Evolutionary conservation across 1,284 basidiomycete genomes (phyloP).

Genomic region (Puccinia triticina): DNA sequence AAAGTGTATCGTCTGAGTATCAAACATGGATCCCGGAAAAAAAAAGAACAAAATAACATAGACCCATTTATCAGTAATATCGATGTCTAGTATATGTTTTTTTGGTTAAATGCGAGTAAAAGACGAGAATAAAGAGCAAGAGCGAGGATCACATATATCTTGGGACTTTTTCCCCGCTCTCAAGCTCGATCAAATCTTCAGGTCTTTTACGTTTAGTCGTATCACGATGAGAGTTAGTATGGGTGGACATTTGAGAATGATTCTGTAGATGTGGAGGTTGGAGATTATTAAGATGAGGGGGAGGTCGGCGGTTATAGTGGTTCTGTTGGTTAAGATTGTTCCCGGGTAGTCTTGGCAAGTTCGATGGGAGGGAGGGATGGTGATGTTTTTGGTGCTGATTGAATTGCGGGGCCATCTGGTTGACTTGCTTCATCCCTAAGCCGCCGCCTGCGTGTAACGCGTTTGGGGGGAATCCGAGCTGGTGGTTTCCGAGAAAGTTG

Average conservation of each 20-base stretch:
- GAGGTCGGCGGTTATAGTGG: slow-evolving; percentile 13
- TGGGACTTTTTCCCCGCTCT: slow-evolving; percentile 48
- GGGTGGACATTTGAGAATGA: slow-evolving; percentile 63
- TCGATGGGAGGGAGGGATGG: slow-evolving; percentile 47
- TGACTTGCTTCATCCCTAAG: slow-evolving; percentile 19
- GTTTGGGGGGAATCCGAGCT: slow-evolving; percentile 10
- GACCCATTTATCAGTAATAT: too few species aligned
- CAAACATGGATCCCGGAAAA: too few species aligned
- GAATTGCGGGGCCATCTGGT: slow-evolving; percentile 7
- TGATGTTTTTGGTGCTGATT: slow-evolving; percentile 36
- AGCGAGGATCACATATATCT: slow-evolving; percentile 38
- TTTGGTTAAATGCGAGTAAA: not conserved
- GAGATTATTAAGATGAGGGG: slow-evolving; percentile 13
- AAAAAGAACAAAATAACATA: too few species aligned
- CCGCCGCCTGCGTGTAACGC: slow-evolving; percentile 23
- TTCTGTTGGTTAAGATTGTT: slow-evolving; percentile 44
- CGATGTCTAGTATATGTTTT: too few species aligned
- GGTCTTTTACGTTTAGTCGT: slow-evolving; percentile 72
- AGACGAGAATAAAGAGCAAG: not conserved
- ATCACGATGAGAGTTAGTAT: slow-evolving; percentile 66
- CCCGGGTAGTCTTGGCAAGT: slow-evolving; percentile 20
- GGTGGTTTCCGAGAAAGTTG: slow-evolving; percentile 23
- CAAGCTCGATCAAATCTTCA: slow-evolving; percentile 75
- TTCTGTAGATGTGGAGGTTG: slow-evolving; percentile 44
- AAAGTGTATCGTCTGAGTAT: too few species aligned